Evolutionary conservation across 116 monocot species (phyloP).

Genomic region (Cymodocea nodosa): DNA sequence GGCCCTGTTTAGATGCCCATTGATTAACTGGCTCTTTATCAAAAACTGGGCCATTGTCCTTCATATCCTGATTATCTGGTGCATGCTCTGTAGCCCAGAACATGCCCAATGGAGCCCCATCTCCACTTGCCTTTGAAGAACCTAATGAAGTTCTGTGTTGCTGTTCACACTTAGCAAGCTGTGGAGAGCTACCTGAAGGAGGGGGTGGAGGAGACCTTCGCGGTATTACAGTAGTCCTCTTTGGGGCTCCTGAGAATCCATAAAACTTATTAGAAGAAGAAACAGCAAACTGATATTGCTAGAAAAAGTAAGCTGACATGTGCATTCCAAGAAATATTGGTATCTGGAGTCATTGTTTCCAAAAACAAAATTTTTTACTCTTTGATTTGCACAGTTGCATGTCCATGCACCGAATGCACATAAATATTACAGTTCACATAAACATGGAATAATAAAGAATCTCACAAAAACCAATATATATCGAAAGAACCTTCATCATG

Average conservation of each 20-base stretch:
- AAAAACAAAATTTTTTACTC: background rate
- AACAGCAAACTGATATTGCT: background rate
- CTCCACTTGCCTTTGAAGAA: constrained; percentile 22
- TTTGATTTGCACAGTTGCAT: too few relatives aligned
- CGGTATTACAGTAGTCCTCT: constrained; percentile 38
- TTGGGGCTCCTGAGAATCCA: constrained; percentile 26
- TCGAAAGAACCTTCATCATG: constrained; percentile 44
- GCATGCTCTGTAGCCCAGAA: constrained; percentile 94
- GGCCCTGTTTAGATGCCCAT: constrained; percentile 23
- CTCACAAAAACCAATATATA: background rate
- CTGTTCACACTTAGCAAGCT: constrained; percentile 14
- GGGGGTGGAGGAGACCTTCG: constrained; percentile 66
- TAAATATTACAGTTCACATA: too few relatives aligned
- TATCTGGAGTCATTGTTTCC: background rate
- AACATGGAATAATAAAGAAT: background rate
- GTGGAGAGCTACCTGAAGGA: constrained; percentile 29
- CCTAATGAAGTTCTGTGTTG: constrained; percentile 19
- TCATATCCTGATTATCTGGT: constrained; percentile 24
- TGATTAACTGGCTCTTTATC: constrained; percentile 41
- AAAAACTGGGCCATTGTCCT: constrained; percentile 31
- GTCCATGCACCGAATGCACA: too few relatives aligned
- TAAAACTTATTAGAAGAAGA: background rate
- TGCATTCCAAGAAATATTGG: too few relatives aligned
- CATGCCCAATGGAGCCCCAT: constrained; percentile 38
- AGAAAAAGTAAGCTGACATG: background rate